Conservation (phyloP, 2,329 filamentous ascomycete species). For the Phyllachora maydis region DNA sequence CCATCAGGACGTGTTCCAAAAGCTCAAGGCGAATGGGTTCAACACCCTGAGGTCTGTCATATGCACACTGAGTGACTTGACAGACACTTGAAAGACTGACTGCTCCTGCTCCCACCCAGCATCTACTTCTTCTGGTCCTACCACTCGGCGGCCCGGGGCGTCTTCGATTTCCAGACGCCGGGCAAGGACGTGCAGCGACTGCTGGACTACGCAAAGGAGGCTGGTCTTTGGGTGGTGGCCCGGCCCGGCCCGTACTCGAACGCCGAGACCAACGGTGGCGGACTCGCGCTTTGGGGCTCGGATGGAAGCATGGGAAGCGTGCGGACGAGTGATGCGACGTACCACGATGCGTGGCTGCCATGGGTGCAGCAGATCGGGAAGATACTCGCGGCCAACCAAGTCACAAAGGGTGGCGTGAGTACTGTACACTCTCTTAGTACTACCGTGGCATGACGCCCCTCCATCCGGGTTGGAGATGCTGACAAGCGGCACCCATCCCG, state of each 20-base stretch:
- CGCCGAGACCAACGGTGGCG: constrained; percentile 25
- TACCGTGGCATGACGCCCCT: too few species aligned
- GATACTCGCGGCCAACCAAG: constrained; percentile 27
- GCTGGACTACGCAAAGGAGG: constrained; percentile 26
- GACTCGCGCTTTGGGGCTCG: constrained; percentile 19
- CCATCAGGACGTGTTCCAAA: constrained; percentile 4
- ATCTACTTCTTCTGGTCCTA: constrained; percentile 30
- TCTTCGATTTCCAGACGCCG: constrained; percentile 26
- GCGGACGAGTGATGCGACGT: constrained; percentile 18
- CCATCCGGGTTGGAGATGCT: too few species aligned
- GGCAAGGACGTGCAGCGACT: constrained; percentile 27
- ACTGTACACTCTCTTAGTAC: too few species aligned
- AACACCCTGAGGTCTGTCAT: constrained; percentile 7
- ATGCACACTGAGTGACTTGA: too few species aligned
- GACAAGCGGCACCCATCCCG: too few species aligned
- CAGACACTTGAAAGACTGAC: too few species aligned
- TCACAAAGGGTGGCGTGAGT: constrained; percentile 28
- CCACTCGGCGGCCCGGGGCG: constrained; percentile 18
- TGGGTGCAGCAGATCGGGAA: constrained; percentile 24
- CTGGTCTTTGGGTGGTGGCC: constrained; percentile 27
- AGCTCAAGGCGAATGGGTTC: constrained; percentile 11
- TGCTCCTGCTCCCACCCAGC: too few species aligned
- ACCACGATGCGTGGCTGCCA: constrained; percentile 21
- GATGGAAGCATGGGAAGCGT: constrained; percentile 19
- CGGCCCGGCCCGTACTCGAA: constrained; percentile 24